Base-by-base conservation (phyloP, 73 alveolate species). In the Paramecium tetraurelia region DNA sequence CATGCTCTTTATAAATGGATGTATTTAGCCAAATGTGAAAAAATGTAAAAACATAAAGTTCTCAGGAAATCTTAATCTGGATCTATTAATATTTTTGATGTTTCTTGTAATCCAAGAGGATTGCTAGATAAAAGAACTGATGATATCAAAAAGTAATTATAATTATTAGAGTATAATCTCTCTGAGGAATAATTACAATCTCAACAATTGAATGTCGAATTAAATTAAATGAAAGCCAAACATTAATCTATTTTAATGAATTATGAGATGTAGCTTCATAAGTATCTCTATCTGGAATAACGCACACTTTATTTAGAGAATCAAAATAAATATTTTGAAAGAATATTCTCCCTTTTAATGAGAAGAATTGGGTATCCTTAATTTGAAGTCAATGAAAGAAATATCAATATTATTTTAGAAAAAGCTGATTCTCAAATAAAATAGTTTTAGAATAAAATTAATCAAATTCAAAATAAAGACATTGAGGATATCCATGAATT, bases 1-100 rank as follows among this genome's bases (percentile, higher is more conserved):
- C 84, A 63, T 27, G 84, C 84, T 33, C 84, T 63, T 12, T 63
- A 63, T 63, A 63, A 63, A 63, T 63, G 84, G 84, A 63, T 63
- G 84, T 63, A 63, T 63, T 33, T 63, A 63, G 50, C 84, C 2
- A 63, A 7, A 63, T 63, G 84, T 24, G 84, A 63, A 5, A 63
- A 63, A 63, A 4, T 63, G 84, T 63, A 63, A 63, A 31, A 33
- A 6, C 84, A 63, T 31, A 63, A 63, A 63, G 31, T 12, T 11
- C 24, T 63, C 2, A 20, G 84, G 24, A 63, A 33, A 63, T 31
- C 84, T 3, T 63, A 63, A 27, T 63, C 84, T 12, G 46, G 20
- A 63, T 27, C 84, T 24, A 27, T 27, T 63, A 31, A 63, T 63
- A 22, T 12, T 27, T 53, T 63, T 27, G 84, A 63, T 63, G 27